Conservation (phyloP, 768 basidiomycete species). For the Lentinula aciculospora region DNA sequence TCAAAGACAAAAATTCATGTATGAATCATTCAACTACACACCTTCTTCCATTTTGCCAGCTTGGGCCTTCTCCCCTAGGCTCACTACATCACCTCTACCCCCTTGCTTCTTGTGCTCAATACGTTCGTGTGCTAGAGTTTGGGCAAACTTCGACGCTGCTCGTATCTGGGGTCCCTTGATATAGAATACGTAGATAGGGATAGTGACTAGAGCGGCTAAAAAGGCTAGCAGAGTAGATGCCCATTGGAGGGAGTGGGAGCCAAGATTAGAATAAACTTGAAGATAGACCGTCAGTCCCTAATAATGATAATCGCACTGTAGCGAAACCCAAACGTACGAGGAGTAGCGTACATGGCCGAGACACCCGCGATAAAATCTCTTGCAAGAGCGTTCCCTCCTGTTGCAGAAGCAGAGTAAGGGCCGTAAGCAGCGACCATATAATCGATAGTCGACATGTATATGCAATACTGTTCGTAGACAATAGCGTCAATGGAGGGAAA, state of each 20-base stretch:
- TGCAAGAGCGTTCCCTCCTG: conserved; percentile 10
- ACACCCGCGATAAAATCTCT: conserved; percentile 9
- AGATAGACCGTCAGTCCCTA: background rate
- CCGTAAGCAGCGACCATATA: conserved; percentile 11
- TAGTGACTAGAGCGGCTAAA: conserved; percentile 5
- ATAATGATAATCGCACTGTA: no score
- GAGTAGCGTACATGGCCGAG: conserved; percentile 8
- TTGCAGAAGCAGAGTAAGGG: conserved; percentile 8
- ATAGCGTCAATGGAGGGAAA: background rate
- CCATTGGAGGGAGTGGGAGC: conserved; percentile 9
- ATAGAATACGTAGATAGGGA: conserved; percentile 9
- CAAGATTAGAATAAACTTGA: conserved; percentile 4
- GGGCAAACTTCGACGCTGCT: conserved; percentile 6
- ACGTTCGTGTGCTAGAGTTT: conserved; percentile 6
- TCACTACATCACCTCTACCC: background rate
- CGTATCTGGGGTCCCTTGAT: conserved; percentile 9
- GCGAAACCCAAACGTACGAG: background rate
- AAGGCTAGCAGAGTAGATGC: conserved; percentile 6
- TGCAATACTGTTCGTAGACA: conserved; percentile 1
- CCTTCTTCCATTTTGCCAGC: background rate
- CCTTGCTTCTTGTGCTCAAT: background rate
- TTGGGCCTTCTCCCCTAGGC: background rate
- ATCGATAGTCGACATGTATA: conserved; percentile 11
- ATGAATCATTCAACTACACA: background rate
- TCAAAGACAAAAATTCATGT: no score